Conservation (phyloP, 495 filamentous ascomycete genomes). For the Hypoxylon rickii region DNA sequence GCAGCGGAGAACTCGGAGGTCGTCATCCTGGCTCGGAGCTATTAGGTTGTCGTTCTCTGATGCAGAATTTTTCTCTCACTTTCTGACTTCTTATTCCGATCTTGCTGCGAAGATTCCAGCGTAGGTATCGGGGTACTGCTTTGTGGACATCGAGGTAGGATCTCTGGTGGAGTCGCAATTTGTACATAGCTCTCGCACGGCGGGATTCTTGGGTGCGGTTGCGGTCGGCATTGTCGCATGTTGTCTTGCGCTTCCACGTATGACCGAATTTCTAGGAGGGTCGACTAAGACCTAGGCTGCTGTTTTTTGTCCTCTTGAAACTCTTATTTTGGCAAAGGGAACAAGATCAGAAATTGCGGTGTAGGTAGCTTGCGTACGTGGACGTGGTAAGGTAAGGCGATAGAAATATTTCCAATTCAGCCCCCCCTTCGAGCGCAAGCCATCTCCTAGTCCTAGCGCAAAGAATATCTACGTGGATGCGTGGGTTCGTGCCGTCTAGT, state of each 20-base stretch:
- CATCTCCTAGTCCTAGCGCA: not conserved
- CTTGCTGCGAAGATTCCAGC: too few relatives aligned
- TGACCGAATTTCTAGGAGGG: conserved; percentile 1
- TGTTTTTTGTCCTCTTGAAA: conserved; percentile 1
- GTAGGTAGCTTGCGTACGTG: conserved; percentile 3
- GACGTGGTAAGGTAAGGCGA: not conserved
- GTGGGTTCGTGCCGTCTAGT: not conserved
- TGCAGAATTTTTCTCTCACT: too few relatives aligned
- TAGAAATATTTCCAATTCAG: conserved; percentile 12
- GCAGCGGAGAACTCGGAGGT: conserved; percentile 26
- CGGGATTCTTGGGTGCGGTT: conserved; percentile 22
- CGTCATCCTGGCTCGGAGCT: conserved; percentile 25
- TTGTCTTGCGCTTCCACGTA: conserved; percentile 16
- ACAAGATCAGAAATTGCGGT: conserved; percentile 20
- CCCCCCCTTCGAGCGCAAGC: not conserved
- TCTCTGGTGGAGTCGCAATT: conserved; percentile 24
- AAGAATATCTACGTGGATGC: not conserved
- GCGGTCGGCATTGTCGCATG: conserved; percentile 26
- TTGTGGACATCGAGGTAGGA: conserved; percentile 10
- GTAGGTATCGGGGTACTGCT: too few relatives aligned
- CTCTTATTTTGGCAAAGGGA: conserved; percentile 1
- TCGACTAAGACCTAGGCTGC: not conserved
- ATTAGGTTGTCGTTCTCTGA: too few relatives aligned
- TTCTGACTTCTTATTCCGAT: too few relatives aligned
- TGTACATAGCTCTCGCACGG: conserved; percentile 13